Evolutionary conservation across 2,329 filamentous ascomycete species (phyloP).

Genomic region (Colletotrichum sp.): DNA sequence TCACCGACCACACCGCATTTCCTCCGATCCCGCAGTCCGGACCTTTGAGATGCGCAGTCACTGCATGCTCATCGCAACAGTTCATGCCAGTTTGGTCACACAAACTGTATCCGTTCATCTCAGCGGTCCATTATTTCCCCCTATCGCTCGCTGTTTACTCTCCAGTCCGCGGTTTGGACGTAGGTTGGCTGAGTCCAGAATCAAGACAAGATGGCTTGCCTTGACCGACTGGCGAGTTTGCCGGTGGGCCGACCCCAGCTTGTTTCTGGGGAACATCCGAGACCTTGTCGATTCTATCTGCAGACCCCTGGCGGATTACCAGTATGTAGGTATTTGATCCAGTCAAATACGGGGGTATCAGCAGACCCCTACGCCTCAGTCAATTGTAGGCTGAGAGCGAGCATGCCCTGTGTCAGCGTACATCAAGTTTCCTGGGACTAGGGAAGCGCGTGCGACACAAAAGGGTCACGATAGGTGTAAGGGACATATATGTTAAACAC

Average conservation of each 20-base stretch:
- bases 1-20: slow-evolving; percentile 8
- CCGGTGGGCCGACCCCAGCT: not conserved
- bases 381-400: not conserved
- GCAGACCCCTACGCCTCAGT: not conserved
- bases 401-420: not conserved
- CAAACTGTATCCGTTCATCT: not conserved
- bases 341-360: not conserved
- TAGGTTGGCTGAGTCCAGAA: not conserved
- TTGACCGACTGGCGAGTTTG: not conserved
- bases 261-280: not conserved
- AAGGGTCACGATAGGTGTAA: not conserved
- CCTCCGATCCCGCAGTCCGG: slow-evolving; percentile 1
- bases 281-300: not conserved
- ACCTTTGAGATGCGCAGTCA: not conserved
- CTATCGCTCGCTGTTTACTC: not conserved
- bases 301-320: not conserved
- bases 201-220: not conserved
- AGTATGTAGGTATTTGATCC: not conserved
- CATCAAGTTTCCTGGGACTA: not conserved
- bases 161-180: not conserved
- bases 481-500: not conserved
- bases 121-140: not conserved
- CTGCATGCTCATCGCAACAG: not conserved
- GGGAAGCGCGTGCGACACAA: not conserved
- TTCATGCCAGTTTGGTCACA: not conserved